phyloP scores from a whole-genome alignment of 805 yeast species.

The Kodamaea kakaduensis region DNA sequence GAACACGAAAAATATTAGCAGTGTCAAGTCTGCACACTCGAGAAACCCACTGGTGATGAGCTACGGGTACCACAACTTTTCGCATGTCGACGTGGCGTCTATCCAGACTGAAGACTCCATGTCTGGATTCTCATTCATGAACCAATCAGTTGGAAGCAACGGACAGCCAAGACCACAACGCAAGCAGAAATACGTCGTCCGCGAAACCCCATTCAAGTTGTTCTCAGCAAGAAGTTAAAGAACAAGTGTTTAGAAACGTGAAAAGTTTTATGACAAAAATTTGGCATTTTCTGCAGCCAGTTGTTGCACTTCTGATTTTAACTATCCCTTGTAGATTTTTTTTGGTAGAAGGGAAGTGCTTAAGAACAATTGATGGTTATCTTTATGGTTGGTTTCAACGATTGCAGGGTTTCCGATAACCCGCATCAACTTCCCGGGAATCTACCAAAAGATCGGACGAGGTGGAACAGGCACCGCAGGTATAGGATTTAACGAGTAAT shows the following conservation, averaged over 20 bases:
- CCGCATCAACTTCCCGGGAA: constrained; percentile 1
- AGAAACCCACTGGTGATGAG: neutral
- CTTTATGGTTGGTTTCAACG: neutral
- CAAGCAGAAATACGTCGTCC: constrained; percentile 4
- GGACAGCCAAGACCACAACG: constrained; percentile 1
- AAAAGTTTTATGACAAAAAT: too few species aligned
- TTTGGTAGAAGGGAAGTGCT: neutral
- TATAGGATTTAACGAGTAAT: too few species aligned
- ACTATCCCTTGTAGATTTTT: too few species aligned
- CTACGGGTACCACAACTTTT: constrained; percentile 4
- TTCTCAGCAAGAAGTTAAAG: constrained; percentile 7
- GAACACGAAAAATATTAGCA: neutral
- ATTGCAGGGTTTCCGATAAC: neutral
- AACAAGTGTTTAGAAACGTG: too few species aligned
- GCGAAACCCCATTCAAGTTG: constrained; percentile 8
- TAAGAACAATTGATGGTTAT: neutral
- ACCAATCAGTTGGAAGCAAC: neutral
- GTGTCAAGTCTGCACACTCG: neutral
- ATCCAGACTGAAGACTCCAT: constrained; percentile 2
- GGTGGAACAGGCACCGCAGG: too few species aligned
- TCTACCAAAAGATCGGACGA: too few species aligned
- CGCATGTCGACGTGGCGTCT: constrained; percentile 3
- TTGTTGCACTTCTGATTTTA: too few species aligned
- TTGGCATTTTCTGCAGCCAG: too few species aligned
- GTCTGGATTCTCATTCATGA: constrained; percentile 10